Evolutionary conservation across 1,139 yeast species (phyloP).

Genomic region (Blastobotrys persicus): DNA sequence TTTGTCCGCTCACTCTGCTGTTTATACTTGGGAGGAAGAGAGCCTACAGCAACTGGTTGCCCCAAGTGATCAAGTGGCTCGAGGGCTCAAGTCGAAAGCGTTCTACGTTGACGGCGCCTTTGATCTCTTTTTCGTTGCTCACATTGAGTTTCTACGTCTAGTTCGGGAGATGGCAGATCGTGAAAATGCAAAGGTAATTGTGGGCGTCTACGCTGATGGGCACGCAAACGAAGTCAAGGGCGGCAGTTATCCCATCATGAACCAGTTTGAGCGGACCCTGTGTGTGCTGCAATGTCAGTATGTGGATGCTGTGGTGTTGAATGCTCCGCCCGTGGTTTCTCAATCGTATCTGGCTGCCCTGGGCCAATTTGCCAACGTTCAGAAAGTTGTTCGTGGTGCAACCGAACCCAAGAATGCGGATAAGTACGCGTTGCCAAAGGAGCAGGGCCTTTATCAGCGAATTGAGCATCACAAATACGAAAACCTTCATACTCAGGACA

Average conservation of each 20-base stretch:
- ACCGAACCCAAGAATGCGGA: constrained; percentile 49
- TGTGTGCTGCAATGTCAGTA: constrained; percentile 86
- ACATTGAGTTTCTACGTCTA: constrained; percentile 63
- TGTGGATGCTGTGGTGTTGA: constrained; percentile 72
- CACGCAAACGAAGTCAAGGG: constrained; percentile 61
- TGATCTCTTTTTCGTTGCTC: constrained; percentile 92
- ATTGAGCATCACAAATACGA: constrained; percentile 58
- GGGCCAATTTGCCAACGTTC: constrained; percentile 39
- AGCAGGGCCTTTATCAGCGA: constrained; percentile 42
- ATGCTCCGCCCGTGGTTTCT: constrained; percentile 60
- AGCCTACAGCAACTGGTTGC: constrained; percentile 30
- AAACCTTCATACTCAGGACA: constrained; percentile 59
- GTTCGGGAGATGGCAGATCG: constrained; percentile 38
- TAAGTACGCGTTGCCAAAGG: constrained; percentile 35
- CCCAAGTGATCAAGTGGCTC: constrained; percentile 31
- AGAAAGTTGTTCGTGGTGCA: constrained; percentile 62
- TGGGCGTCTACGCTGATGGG: constrained; percentile 68
- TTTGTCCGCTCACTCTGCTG: constrained; percentile 56
- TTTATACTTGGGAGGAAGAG: constrained; percentile 40
- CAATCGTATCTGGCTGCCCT: constrained; percentile 39
- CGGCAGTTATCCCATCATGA: constrained; percentile 73
- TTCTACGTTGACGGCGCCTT: constrained; percentile 81
- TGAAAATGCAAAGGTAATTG: constrained; percentile 50
- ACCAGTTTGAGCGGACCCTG: constrained; percentile 74
- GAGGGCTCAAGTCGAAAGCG: constrained; percentile 31